A percentile compares a stretch with the other conserved stretches of the same genome.
phyloP scores from a whole-genome alignment of 2,329 filamentous ascomycete genomes.

The Fusarium oxysporum region DNA sequence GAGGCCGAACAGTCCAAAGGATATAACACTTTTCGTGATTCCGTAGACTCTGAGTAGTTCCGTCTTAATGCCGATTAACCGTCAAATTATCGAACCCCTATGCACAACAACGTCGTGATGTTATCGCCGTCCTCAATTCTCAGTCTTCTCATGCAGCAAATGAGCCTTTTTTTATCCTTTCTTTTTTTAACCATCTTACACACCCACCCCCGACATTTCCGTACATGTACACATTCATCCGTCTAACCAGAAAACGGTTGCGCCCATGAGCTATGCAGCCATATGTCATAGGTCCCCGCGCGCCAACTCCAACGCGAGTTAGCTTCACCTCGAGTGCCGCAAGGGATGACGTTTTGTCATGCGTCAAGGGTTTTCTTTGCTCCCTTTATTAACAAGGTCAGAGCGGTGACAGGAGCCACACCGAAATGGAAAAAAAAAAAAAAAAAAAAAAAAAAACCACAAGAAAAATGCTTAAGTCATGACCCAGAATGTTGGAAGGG shows the following conservation, averaged over 20 bases:
- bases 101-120: neutral
- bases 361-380: conserved; percentile 27
- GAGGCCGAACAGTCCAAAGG: conserved; percentile 19
- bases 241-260: conserved; percentile 15
- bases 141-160: conserved; percentile 1
- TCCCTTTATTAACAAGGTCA: neutral
- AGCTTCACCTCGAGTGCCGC: neutral
- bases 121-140: neutral
- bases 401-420: conserved; percentile 23
- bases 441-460: neutral
- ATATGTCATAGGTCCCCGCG: conserved; percentile 38
- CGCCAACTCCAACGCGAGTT: conserved; percentile 8
- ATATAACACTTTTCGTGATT: neutral
- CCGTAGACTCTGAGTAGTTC: neutral
- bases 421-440: neutral
- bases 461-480: neutral
- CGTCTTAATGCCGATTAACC: conserved; percentile 7
- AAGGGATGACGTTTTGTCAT: conserved; percentile 32
- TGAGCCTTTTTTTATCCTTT: neutral
- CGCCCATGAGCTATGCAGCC: conserved; percentile 17
- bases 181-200: neutral
- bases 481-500: neutral
- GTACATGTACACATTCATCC: neutral
- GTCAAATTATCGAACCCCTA: neutral
- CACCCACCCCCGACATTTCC: neutral